Percentiles rank a stretch among this genome's conserved stretches.
phyloP scores from a whole-genome alignment of 2,329 filamentous ascomycete genomes.

The Ramichloridium luteum region DNA sequence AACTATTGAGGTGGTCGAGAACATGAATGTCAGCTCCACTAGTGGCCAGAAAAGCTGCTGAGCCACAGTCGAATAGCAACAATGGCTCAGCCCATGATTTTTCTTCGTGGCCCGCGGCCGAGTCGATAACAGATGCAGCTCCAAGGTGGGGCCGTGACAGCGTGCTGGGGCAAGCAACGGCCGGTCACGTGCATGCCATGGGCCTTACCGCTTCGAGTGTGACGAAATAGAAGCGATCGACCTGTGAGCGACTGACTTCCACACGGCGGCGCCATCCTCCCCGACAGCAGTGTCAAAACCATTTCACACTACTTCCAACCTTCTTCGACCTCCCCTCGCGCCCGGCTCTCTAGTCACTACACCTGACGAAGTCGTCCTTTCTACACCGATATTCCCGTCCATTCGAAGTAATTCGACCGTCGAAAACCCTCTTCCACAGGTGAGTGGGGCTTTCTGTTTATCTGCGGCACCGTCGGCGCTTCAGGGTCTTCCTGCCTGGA shows the following conservation, averaged over 20 bases:
- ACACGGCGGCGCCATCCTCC: background rate
- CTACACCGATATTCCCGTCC: too few relatives aligned
- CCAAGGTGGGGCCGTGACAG: too few relatives aligned
- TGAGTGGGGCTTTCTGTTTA: background rate
- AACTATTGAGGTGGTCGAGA: too few relatives aligned
- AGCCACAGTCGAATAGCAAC: too few relatives aligned
- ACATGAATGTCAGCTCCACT: too few relatives aligned
- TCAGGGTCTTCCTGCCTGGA: background rate
- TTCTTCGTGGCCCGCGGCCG: too few relatives aligned
- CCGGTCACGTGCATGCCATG: background rate
- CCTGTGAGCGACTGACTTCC: background rate
- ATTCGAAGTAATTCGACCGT: too few relatives aligned
- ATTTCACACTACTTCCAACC: background rate
- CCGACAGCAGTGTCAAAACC: background rate
- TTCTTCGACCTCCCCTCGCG: background rate
- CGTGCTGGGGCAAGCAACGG: background rate
- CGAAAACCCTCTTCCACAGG: background rate
- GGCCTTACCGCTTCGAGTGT: background rate
- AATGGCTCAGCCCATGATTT: too few relatives aligned
- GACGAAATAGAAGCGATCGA: conserved; percentile 1
- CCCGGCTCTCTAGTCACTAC: too few relatives aligned
- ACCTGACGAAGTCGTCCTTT: too few relatives aligned
- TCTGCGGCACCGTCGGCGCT: background rate
- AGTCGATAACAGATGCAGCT: too few relatives aligned
- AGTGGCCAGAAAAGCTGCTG: too few relatives aligned